phyloP scores from a whole-genome alignment of 768 basidiomycete genomes.

The Termitomyces sp. region DNA sequence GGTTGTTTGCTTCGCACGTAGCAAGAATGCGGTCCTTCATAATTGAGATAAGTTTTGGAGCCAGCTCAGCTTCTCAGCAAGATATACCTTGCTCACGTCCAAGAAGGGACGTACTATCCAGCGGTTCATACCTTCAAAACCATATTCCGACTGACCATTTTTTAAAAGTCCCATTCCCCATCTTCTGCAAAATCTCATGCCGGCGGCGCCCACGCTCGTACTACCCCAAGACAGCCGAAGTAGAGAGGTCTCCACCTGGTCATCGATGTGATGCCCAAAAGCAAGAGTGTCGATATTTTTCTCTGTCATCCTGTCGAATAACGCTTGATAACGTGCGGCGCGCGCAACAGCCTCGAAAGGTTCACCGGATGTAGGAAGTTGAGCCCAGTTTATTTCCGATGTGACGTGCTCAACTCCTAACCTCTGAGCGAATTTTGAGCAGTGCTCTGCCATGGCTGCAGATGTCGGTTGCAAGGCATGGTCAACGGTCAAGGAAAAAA shows the following conservation, averaged over 20 bases:
- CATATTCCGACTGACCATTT: slow-evolving; percentile 29
- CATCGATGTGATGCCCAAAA: slow-evolving; percentile 75
- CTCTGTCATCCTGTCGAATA: slow-evolving; percentile 34
- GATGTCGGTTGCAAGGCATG: slow-evolving; percentile 66
- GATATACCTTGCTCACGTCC: slow-evolving; percentile 56
- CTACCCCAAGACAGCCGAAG: slow-evolving; percentile 63
- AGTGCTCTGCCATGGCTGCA: slow-evolving; percentile 44
- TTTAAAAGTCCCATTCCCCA: slow-evolving; percentile 69
- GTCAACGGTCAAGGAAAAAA: slow-evolving; percentile 61
- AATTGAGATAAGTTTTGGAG: not conserved
- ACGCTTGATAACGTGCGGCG: slow-evolving; percentile 45
- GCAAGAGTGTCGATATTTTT: slow-evolving; percentile 40
- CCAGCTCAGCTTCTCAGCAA: not conserved
- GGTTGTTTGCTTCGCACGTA: slow-evolving; percentile 58
- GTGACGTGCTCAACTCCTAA: slow-evolving; percentile 44
- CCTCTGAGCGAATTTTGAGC: slow-evolving; percentile 32
- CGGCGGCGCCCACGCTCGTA: slow-evolving; percentile 49
- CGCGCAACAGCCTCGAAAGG: slow-evolving; percentile 56
- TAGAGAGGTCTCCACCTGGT: slow-evolving; percentile 78
- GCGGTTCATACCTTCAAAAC: slow-evolving; percentile 50
- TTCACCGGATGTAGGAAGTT: slow-evolving; percentile 40
- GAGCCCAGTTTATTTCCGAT: slow-evolving; percentile 52
- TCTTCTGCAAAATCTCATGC: slow-evolving; percentile 61
- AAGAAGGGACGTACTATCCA: slow-evolving; percentile 76
- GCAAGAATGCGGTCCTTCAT: slow-evolving; percentile 73